A percentile compares a stretch with the other conserved stretches of the same genome.
Conservation (phyloP, 495 filamentous ascomycete genomes). For the Xylaria castorea region DNA sequence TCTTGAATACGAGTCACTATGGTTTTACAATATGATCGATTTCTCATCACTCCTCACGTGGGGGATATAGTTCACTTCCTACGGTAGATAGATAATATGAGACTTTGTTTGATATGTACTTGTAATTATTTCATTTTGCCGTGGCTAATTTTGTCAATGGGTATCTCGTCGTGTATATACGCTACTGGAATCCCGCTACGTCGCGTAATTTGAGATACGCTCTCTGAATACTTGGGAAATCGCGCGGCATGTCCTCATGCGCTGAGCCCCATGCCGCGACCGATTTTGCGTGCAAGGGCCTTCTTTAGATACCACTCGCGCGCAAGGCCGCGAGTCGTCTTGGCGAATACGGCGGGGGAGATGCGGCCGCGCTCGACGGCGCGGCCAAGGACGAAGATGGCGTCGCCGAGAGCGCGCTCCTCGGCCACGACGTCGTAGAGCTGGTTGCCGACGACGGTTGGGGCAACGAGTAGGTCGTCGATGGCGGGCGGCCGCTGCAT, state of each 20-base stretch:
- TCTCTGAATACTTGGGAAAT: background rate
- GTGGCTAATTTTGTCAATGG: background rate
- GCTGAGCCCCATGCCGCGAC: slow-evolving; percentile 73
- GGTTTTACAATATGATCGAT: background rate
- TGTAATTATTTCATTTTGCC: background rate
- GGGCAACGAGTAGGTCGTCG: slow-evolving; percentile 91
- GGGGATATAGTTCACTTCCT: background rate
- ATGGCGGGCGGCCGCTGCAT: slow-evolving; percentile 56
- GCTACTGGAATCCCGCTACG: background rate
- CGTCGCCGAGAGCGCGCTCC: slow-evolving; percentile 81
- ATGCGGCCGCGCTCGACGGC: slow-evolving; percentile 85
- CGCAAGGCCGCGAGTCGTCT: slow-evolving; percentile 79
- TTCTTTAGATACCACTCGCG: slow-evolving; percentile 92
- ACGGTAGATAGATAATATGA: background rate
- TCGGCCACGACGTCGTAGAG: slow-evolving; percentile 87
- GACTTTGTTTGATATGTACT: background rate
- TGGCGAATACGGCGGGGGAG: slow-evolving; percentile 80
- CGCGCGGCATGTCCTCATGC: slow-evolving; percentile 15
- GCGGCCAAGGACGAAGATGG: slow-evolving; percentile 81
- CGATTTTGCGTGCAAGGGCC: slow-evolving; percentile 88
- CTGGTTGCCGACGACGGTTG: slow-evolving; percentile 90
- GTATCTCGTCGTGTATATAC: background rate
- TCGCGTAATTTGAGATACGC: background rate
- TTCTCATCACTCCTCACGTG: background rate
- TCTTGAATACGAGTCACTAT: background rate